Evolutionary conservation across 495 filamentous ascomycete genomes (phyloP).

Genomic region (Penicillium goetzii): DNA sequence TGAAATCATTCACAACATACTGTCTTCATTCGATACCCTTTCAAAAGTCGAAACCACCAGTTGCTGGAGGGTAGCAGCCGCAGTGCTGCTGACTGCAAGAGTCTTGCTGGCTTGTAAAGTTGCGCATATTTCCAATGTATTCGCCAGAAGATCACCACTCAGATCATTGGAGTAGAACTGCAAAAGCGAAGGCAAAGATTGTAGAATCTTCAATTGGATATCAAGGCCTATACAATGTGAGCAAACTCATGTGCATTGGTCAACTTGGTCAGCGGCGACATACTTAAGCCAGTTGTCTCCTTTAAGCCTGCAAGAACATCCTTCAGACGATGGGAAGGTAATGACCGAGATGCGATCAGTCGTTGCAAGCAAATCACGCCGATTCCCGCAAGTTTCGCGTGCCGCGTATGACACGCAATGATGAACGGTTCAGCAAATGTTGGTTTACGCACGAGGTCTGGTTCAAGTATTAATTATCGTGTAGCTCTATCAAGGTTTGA

Average conservation of each 20-base stretch:
- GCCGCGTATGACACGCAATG: conserved; percentile 85
- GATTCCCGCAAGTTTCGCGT: conserved; percentile 85
- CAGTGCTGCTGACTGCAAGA: conserved; percentile 89
- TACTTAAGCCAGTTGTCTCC: conserved; percentile 73
- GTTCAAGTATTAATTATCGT: conserved; percentile 28
- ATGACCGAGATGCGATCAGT: conserved; percentile 75
- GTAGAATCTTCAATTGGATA: conserved; percentile 93
- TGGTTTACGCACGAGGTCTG: conserved; percentile 80
- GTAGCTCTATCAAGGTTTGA: not conserved
- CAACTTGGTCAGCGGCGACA: conserved; percentile 9
- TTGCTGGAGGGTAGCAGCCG: conserved; percentile 92
- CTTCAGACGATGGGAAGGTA: conserved; percentile 73
- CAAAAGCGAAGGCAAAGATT: conserved; percentile 86
- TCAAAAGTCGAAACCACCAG: conserved; percentile 91
- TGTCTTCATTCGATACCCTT: conserved; percentile 82
- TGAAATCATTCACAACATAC: conserved; percentile 29
- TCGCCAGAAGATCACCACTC: conserved; percentile 77
- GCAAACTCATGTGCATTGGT: conserved; percentile 6
- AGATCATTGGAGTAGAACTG: conserved; percentile 88
- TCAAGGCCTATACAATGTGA: conserved; percentile 69
- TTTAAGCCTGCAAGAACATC: conserved; percentile 86
- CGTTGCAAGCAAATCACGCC: conserved; percentile 87
- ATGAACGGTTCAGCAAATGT: conserved; percentile 91
- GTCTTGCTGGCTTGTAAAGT: conserved; percentile 88
- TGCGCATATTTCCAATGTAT: conserved; percentile 85